phyloP scores from a whole-genome alignment of 352 stramenopile species.

The Phytophthora colocasiae region DNA sequence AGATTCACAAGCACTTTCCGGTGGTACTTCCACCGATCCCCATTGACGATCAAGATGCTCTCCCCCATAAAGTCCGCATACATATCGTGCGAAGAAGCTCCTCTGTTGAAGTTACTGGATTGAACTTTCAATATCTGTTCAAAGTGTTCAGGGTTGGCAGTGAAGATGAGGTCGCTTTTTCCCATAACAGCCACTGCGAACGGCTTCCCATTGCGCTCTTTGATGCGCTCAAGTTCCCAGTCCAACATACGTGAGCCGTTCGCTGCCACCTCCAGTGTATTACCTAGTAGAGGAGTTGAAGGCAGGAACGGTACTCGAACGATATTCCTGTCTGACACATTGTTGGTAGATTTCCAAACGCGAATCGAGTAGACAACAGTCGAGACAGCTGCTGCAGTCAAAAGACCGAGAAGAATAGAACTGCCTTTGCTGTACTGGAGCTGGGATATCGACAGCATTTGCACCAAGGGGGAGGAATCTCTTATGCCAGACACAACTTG shows the following conservation, averaged over 20 bases:
- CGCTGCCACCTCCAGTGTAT: conserved; percentile 25
- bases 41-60: conserved; percentile 67
- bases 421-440: not conserved
- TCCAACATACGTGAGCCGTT: conserved; percentile 42
- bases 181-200: conserved; percentile 21
- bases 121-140: conserved; percentile 56
- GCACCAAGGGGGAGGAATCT: no score
- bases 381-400: not conserved
- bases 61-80: conserved; percentile 60
- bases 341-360: not conserved
- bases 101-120: conserved; percentile 76
- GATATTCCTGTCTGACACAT: not conserved
- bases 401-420: not conserved
- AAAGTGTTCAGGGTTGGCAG: conserved; percentile 33
- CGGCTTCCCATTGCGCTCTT: conserved; percentile 5
- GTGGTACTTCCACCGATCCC: conserved; percentile 66
- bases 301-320: not conserved
- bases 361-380: not conserved
- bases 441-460: no score
- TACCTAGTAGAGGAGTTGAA: conserved; percentile 20
- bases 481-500: no score
- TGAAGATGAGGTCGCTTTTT: conserved; percentile 23
- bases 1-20: conserved; percentile 81
- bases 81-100: conserved; percentile 37
- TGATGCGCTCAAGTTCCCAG: conserved; percentile 26